These are phyloP conservation scores for Didymella keratinophila DNA, from an alignment of 2,329 filamentous ascomycete species.

Conservation along the genomic window DNA sequence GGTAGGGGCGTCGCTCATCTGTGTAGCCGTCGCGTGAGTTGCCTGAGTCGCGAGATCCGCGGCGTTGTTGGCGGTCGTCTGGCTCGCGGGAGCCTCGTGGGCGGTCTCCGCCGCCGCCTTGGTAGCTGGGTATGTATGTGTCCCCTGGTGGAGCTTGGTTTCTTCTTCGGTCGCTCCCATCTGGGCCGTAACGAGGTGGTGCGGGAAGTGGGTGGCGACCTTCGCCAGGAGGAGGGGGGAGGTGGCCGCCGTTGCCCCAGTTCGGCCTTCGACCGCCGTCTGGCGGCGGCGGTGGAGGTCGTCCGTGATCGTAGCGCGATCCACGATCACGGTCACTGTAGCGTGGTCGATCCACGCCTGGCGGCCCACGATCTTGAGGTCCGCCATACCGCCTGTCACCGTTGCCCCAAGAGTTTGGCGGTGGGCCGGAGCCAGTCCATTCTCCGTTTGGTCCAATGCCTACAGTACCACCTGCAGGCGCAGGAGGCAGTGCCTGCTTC, in stretches of 20 bases:
- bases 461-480: conserved; percentile 89
- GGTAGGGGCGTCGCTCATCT: conserved; percentile 42
- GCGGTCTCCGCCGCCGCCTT: conserved; percentile 33
- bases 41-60: conserved; percentile 45
- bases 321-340: conserved; percentile 45
- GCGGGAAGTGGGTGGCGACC: conserved; percentile 47
- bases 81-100: conserved; percentile 46
- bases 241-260: conserved; percentile 43
- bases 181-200: conserved; percentile 44
- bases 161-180: conserved; percentile 34
- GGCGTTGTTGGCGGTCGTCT: conserved; percentile 43
- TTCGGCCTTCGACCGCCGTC: conserved; percentile 43
- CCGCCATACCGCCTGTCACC: conserved; percentile 45
- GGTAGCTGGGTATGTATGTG: conserved; percentile 57
- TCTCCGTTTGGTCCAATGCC: conserved; percentile 72
- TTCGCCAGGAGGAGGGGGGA: conserved; percentile 49
- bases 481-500: conserved; percentile 83
- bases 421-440: conserved; percentile 60
- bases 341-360: conserved; percentile 44
- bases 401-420: conserved; percentile 45
- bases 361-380: conserved; percentile 51
- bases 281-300: conserved; percentile 44
- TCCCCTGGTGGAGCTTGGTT: conserved; percentile 44
- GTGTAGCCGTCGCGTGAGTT: conserved; percentile 45
- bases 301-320: conserved; percentile 42